phyloP scores from a whole-genome alignment of 345 rosid species.

The Gynandropsis gynandra region DNA sequence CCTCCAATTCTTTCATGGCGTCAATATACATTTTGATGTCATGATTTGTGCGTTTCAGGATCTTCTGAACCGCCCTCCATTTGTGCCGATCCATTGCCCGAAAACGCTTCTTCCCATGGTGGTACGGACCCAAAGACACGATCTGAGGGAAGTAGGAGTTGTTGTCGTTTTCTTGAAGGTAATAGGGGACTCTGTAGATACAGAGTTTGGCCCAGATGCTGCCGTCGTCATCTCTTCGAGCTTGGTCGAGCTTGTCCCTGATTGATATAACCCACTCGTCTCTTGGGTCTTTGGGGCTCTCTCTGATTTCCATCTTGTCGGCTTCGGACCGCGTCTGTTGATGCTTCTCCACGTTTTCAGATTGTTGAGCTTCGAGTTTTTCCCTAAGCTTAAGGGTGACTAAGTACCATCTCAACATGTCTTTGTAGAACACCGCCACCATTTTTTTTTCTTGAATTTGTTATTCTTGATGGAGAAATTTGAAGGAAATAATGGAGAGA shows the following conservation, averaged over 20 bases:
- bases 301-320: constrained; percentile 27
- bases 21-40: constrained; percentile 52
- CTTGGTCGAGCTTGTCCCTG: constrained; percentile 52
- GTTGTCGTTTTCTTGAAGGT: constrained; percentile 50
- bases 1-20: constrained; percentile 57
- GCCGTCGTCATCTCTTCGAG: constrained; percentile 50
- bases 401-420: constrained; percentile 32
- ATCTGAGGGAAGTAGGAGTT: constrained; percentile 71
- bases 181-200: constrained; percentile 27
- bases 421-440: constrained; percentile 34
- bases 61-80: constrained; percentile 65
- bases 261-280: constrained; percentile 72
- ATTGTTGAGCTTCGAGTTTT: constrained; percentile 19
- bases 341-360: constrained; percentile 20
- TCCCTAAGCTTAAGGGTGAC: constrained; percentile 29
- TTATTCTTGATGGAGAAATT: constrained; percentile 6
- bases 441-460: constrained; percentile 18
- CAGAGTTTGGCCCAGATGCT: constrained; percentile 49
- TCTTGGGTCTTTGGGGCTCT: constrained; percentile 21
- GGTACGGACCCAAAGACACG: constrained; percentile 77
- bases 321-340: constrained; percentile 27
- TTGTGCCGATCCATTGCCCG: constrained; percentile 75
- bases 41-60: constrained; percentile 52
- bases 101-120: constrained; percentile 60
- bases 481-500: constrained; percentile 16